Base-by-base conservation (phyloP, 2,329 filamentous ascomycete genomes). In the Colletotrichum melonis region DNA sequence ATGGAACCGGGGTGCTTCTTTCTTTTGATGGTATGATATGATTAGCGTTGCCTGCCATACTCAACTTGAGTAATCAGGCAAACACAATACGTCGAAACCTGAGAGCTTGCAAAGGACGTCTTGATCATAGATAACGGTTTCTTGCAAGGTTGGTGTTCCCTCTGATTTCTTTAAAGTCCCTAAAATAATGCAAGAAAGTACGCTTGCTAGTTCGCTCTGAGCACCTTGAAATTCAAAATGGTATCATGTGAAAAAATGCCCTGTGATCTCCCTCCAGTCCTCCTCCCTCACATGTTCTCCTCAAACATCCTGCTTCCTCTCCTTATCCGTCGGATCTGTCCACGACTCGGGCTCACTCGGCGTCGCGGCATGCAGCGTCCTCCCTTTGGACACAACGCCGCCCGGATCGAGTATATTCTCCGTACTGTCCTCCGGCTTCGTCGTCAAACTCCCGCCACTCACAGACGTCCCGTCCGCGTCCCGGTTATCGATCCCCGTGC, bases 351-450 rank as follows among this genome's bases (percentile, higher is more conserved):
- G 28, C 0, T 32, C 46, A 4, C 49, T 57, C 16, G 55, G 49
- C 35, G 63, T 35, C 2, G 63, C 38, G 0, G 55, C 26, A 2
- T 49, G 66, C 0, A 65, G n/a, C 9, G 35, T 55, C 1, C 60
- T 65, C 2, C 12, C 28, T 60, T 73, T 70, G 5, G 35, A 26
- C 4, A 42, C 38, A 22, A 65, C 62, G 0, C 55, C 49, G 5
- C 32, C 8, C 35, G 30, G 60, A 0, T 38, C 55, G 2, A 73
- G 60, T 1, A 73, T 73, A 5, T 73, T 70, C 54, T 73, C 70
- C 6, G 70, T 73, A 12, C 70, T 73, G 4, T 70, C 70, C 1
- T 70, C 70, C 7, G 66, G 28, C 32, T 73, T 57, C 38, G 59
- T 69, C 60, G 32, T 54, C 28, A 52, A 4, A 19, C 52, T 69